Conservation (phyloP, 177 flowering plant genomes). For the Vitis hybrid region DNA sequence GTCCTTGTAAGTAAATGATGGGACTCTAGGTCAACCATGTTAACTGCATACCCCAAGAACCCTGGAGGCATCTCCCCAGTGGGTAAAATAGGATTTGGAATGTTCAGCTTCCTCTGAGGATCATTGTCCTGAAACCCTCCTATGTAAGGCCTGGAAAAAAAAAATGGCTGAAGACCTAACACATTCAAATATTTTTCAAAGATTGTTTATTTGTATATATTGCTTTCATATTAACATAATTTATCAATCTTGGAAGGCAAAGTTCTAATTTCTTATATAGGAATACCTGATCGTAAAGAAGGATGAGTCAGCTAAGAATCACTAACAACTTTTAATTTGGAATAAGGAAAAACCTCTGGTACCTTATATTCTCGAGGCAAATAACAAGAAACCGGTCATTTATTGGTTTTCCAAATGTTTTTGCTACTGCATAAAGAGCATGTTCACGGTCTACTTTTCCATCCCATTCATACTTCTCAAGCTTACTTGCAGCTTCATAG, state of each 20-base stretch:
- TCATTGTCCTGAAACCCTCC: conserved; percentile 27
- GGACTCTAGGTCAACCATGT: conserved; percentile 49
- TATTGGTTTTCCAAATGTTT: conserved; percentile 26
- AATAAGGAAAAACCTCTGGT: neutral
- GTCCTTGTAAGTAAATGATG: conserved; percentile 29
- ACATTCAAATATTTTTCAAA: too few relatives aligned
- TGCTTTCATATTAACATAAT: neutral
- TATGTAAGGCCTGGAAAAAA: conserved; percentile 43
- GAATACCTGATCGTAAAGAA: too few relatives aligned
- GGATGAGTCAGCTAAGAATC: too few relatives aligned
- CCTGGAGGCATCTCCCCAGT: conserved; percentile 45
- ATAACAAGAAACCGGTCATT: conserved; percentile 41
- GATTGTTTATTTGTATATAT: neutral
- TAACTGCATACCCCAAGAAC: conserved; percentile 75
- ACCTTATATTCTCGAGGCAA: conserved; percentile 75
- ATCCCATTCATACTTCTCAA: conserved; percentile 34
- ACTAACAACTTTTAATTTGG: neutral
- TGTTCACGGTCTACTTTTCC: conserved; percentile 26
- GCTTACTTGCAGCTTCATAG: conserved; percentile 30
- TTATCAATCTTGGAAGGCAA: too few relatives aligned
- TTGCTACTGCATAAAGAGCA: conserved; percentile 37
- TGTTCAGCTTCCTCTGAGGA: conserved; percentile 37
- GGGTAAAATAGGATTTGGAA: conserved; percentile 43
- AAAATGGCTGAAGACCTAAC: too few relatives aligned
- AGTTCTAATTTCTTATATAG: too few relatives aligned